Base-by-base conservation (phyloP, 2,329 filamentous ascomycete genomes). In the Exophiala sp. region DNA sequence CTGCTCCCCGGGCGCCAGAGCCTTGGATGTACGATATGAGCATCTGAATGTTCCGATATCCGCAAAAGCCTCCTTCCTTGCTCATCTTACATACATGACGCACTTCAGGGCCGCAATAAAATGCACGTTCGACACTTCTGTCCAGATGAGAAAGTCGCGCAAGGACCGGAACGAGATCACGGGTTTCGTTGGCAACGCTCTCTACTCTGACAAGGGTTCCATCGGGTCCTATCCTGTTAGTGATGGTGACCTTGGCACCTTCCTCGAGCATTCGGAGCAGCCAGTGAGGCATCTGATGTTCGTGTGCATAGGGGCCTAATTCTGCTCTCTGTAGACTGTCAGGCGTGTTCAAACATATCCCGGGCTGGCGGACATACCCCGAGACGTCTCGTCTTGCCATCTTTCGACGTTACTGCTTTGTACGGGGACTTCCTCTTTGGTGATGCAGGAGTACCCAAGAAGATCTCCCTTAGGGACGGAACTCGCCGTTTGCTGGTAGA, bases 11-110 rank as follows among this genome's bases (percentile, higher is more conserved):
- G 10, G 73, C 73, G 32, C 71, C 66, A 1, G 79, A 70, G 7
- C 76, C 78, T 51, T 83, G 79, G 16, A 96, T 80, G 64, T 88
- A 90, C 0, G 89, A 91, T 11, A 85, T 72, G 59, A 96, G 68
- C 82, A 94, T 94, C 65, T 97, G 93, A 24, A 95, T 94, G 63
- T 95, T 97, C 34, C 91, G 80, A 65, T 96, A 97, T 2, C 91
- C 91, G 64, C 91, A 97, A 65, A 97, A 97, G 4, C 88, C 86
- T 18, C 89, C 89, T 70, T 95, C 90, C 53, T 73, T 76, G n/a
- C 76, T 78, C 45, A 94, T 74, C 62, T 95, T 95, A 44, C 86
- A 87, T 21, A 97, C 77, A 62, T 96, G 90, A 42, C 82, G 76
- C 0, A 88, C 85, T 41, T 75, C 74, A 1, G 84, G 78, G 61